phyloP scores from a whole-genome alignment of 2,329 filamentous ascomycete species.

The Fusarium subglutinans region DNA sequence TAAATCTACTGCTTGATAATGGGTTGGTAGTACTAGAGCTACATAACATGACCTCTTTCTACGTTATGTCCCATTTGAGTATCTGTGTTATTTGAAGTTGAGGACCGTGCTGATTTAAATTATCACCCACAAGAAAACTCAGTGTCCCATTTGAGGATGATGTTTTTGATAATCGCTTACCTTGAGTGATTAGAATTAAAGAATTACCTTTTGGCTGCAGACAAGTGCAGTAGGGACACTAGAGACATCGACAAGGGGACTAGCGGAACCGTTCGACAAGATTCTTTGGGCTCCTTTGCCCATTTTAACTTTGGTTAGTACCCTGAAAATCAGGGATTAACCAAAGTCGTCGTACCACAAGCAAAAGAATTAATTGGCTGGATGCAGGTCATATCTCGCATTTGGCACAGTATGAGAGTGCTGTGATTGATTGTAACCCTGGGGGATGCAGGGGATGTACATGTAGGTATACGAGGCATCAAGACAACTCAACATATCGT shows the following conservation, averaged over 20 bases:
- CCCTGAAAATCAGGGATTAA: neutral
- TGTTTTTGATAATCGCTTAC: too few species aligned
- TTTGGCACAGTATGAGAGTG: neutral
- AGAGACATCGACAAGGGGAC: neutral
- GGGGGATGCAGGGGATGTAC: neutral
- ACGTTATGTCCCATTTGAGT: neutral
- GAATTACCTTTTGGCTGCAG: too few species aligned
- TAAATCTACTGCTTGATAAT: neutral
- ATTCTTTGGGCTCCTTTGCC: neutral
- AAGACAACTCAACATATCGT: neutral
- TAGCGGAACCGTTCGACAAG: neutral
- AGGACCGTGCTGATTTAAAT: too few species aligned
- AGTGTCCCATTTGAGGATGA: neutral
- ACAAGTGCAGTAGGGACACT: neutral
- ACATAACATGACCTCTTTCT: neutral
- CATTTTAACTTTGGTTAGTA: neutral
- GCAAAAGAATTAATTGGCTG: neutral
- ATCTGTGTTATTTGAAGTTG: too few species aligned
- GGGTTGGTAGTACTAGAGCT: too few species aligned
- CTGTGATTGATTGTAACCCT: neutral
- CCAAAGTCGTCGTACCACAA: accelerated
- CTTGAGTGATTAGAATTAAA: too few species aligned
- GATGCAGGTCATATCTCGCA: neutral
- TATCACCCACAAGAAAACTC: too few species aligned
- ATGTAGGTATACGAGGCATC: neutral